Evolutionary conservation across 345 rosid species (phyloP).

Genomic region (Angophora floribunda): DNA sequence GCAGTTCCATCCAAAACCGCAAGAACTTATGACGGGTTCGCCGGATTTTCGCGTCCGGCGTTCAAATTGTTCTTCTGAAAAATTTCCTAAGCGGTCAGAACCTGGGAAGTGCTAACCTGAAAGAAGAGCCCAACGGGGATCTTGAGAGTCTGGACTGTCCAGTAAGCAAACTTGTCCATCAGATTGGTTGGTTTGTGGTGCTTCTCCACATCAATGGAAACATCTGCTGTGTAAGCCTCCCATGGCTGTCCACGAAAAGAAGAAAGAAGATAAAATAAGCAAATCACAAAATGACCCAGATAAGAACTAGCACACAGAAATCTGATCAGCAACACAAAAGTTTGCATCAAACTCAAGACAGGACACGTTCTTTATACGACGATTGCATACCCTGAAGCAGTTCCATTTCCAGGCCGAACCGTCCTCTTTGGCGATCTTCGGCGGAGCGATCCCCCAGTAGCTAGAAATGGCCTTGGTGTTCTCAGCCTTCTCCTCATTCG

Average conservation of each 20-base stretch:
- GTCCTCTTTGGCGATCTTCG: conserved; percentile 34
- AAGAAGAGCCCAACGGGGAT: conserved; percentile 35
- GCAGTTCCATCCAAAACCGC: background rate
- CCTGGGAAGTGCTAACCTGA: background rate
- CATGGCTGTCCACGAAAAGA: conserved; percentile 27
- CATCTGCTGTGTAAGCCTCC: conserved; percentile 51
- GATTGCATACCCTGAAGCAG: conserved; percentile 38
- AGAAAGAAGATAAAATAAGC: background rate
- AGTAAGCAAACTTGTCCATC: conserved; percentile 47
- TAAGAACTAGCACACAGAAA: background rate
- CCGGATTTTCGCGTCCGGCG: background rate
- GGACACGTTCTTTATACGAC: background rate
- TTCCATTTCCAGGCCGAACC: conserved; percentile 73
- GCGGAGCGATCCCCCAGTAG: conserved; percentile 49
- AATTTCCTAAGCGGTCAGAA: background rate
- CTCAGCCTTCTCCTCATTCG: background rate
- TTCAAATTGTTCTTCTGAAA: background rate
- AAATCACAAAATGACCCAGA: background rate
- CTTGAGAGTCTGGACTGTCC: conserved; percentile 52
- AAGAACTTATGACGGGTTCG: background rate
- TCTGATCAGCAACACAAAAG: background rate
- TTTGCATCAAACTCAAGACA: background rate
- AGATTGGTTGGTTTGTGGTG: conserved; percentile 39
- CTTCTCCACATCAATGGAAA: conserved; percentile 41
- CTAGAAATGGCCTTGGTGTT: conserved; percentile 8